A percentile compares a stretch with the other conserved stretches of the same genome.
These are phyloP conservation scores for Neohortaea acidophila DNA, from an alignment of 495 filamentous ascomycete species.

Conservation along the genomic window DNA sequence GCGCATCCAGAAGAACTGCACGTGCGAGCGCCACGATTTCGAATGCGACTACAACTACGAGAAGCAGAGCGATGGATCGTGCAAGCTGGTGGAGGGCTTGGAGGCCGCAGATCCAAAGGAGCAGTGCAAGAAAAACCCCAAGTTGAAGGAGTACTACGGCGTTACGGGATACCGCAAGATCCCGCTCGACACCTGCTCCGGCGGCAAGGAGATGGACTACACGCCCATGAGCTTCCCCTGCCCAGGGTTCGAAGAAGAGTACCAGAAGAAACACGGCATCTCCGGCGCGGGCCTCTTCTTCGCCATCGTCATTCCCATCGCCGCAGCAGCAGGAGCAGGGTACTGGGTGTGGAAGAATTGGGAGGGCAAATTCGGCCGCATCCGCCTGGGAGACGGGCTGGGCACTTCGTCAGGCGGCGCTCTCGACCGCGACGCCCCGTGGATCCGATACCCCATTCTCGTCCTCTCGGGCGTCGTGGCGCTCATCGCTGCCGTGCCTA, in stretches of 20 bases:
- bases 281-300: slow-evolving; percentile 72
- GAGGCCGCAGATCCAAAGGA: slow-evolving; percentile 47
- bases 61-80: slow-evolving; percentile 56
- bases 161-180: slow-evolving; percentile 84
- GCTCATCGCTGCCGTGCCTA: slow-evolving; percentile 56
- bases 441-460: slow-evolving; percentile 64
- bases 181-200: slow-evolving; percentile 69
- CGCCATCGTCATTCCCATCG: slow-evolving; percentile 58
- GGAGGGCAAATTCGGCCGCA: slow-evolving; percentile 80
- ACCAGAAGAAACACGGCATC: slow-evolving; percentile 56
- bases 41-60: slow-evolving; percentile 98
- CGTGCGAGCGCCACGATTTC: slow-evolving; percentile 69
- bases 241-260: slow-evolving; percentile 63
- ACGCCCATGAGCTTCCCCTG: slow-evolving; percentile 41
- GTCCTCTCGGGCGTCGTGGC: slow-evolving; percentile 64
- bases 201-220: slow-evolving; percentile 57
- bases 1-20: slow-evolving; percentile 55
- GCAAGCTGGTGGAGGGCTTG: slow-evolving; percentile 56
- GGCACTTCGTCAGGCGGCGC: slow-evolving; percentile 16
- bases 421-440: slow-evolving; percentile 49
- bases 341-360: slow-evolving; percentile 79
- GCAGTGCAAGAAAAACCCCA: slow-evolving; percentile 50
- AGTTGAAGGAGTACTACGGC: slow-evolving; percentile 56
- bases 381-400: slow-evolving; percentile 57
- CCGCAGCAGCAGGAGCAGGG: slow-evolving; percentile 50